Evolutionary conservation across 140 eudicot species (phyloP).

Genomic region (Senecio squalidus): DNA sequence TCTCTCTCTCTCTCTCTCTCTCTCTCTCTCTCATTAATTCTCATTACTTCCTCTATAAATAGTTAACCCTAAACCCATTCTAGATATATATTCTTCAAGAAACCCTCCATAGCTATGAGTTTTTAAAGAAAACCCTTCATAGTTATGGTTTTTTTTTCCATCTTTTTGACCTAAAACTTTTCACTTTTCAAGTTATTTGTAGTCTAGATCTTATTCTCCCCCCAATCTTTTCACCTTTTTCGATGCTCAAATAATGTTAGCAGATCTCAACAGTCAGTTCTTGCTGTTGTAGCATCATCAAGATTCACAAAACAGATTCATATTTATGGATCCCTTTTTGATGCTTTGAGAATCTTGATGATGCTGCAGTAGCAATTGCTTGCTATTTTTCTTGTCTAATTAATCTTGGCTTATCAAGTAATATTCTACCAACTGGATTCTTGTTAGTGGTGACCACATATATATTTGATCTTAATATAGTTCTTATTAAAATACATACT

Average conservation of each 20-base stretch:
- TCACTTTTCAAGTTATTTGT: not conserved
- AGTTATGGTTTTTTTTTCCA: conserved; percentile 5
- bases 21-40: conserved; percentile 8
- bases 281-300: conserved; percentile 37
- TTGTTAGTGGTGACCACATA: conserved; percentile 22
- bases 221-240: not conserved
- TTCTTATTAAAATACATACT: not conserved
- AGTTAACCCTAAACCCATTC: conserved; percentile 34
- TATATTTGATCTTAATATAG: not conserved
- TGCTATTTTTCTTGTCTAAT: not conserved
- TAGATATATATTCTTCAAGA: conserved; percentile 17
- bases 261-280: conserved; percentile 37
- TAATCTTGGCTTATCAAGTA: not conserved
- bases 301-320: conserved; percentile 30
- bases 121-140: conserved; percentile 18
- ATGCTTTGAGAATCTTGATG: conserved; percentile 41
- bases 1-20: conserved; percentile 5
- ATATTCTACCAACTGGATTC: conserved; percentile 16
- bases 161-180: conserved; percentile 3
- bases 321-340: conserved; percentile 23
- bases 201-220: not conserved
- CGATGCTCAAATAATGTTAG: not conserved
- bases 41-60: conserved; percentile 24
- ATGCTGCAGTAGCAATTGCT: conserved; percentile 41
- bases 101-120: conserved; percentile 24